phyloP scores from a whole-genome alignment of 1,139 yeast genomes.

The Candida tropicalis region DNA sequence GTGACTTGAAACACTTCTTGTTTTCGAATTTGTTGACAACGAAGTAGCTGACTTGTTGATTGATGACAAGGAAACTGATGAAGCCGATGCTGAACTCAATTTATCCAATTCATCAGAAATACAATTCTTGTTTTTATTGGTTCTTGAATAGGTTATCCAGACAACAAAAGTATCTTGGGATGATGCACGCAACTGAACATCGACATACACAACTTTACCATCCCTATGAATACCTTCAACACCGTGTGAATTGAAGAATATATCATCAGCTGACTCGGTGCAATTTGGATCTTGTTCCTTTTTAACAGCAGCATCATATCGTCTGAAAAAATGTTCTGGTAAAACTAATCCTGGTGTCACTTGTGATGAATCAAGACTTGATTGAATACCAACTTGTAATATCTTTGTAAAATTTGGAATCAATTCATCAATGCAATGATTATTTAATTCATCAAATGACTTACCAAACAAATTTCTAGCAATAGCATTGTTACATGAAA shows the following conservation, averaged over 20 bases:
- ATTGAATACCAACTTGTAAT: slow-evolving; percentile 49
- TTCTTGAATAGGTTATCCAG: slow-evolving; percentile 87
- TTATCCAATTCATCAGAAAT: slow-evolving; percentile 29
- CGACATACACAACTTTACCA: slow-evolving; percentile 66
- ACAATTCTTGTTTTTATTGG: slow-evolving; percentile 24
- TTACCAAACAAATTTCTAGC: slow-evolving; percentile 79
- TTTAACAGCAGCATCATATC: slow-evolving; percentile 40
- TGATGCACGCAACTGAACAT: slow-evolving; percentile 78
- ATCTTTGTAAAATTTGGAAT: slow-evolving; percentile 68
- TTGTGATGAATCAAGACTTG: slow-evolving; percentile 37
- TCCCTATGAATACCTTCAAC: slow-evolving; percentile 69
- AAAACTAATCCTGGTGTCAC: slow-evolving; percentile 61
- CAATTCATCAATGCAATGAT: slow-evolving; percentile 54
- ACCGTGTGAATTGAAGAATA: slow-evolving; percentile 66
- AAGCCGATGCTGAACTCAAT: slow-evolving; percentile 23
- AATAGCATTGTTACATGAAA: slow-evolving; percentile 78
- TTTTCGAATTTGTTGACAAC: slow-evolving; percentile 7
- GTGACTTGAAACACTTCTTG: slow-evolving; percentile 5
- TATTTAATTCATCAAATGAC: slow-evolving; percentile 47
- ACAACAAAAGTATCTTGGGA: slow-evolving; percentile 60
- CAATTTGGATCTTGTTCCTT: slow-evolving; percentile 14
- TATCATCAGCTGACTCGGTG: slow-evolving; percentile 31
- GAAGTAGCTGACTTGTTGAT: slow-evolving; percentile 11
- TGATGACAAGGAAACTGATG: slow-evolving; percentile 15
- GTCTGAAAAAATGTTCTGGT: slow-evolving; percentile 89